These are phyloP conservation scores for Huiozyma naganishii DNA, from an alignment of 805 yeast genomes.

Conservation along the genomic window DNA sequence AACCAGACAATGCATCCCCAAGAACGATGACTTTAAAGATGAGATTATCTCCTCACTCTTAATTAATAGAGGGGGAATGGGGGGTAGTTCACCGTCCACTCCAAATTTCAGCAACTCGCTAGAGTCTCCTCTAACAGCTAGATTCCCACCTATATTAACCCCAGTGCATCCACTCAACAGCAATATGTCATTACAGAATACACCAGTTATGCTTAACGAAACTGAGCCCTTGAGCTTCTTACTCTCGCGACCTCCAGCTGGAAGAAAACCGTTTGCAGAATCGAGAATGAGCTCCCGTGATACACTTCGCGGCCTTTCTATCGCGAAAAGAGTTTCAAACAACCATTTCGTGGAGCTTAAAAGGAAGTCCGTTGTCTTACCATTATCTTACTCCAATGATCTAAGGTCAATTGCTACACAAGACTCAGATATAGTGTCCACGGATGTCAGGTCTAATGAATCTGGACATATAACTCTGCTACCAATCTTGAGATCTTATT, in stretches of 20 bases:
- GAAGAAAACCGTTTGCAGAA: neutral
- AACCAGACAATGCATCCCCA: constrained; percentile 20
- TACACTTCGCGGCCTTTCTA: too few relatives aligned
- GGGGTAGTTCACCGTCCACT: neutral
- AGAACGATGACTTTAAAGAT: constrained; percentile 19
- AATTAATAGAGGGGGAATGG: constrained; percentile 2
- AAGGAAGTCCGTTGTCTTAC: neutral
- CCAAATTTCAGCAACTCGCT: constrained; percentile 1
- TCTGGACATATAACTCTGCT: constrained; percentile 1
- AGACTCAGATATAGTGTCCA: neutral
- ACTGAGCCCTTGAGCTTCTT: constrained; percentile 1
- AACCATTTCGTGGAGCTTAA: neutral
- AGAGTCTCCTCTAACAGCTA: constrained; percentile 1
- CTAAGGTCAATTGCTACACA: neutral
- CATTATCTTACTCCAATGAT: neutral
- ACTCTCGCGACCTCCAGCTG: constrained; percentile 1
- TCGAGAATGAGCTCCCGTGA: too few relatives aligned
- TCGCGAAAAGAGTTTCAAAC: neutral
- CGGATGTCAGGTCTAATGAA: neutral
- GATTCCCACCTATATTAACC: constrained; percentile 1
- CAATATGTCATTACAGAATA: neutral
- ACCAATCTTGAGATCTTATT: constrained; percentile 18
- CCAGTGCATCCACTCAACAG: constrained; percentile 1
- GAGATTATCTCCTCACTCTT: constrained; percentile 19
- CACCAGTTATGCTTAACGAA: too few relatives aligned